phyloP scores from a whole-genome alignment of 345 rosid genomes.

The Camelina hispida region DNA sequence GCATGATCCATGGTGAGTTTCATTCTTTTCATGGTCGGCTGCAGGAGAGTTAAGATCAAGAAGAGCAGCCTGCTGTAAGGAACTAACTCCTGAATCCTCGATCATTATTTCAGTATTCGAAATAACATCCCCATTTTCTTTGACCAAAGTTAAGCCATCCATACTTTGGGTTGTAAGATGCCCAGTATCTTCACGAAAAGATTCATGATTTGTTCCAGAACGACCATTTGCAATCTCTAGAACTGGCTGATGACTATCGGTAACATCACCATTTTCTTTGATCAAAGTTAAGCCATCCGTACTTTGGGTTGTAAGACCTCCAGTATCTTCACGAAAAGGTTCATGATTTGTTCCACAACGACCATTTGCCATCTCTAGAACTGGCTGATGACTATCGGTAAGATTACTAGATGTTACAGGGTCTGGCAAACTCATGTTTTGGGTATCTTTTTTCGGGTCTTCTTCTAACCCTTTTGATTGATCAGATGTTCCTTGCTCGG shows the following conservation, averaged over 20 bases:
- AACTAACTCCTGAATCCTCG: conserved; percentile 29
- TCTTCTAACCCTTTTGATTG: conserved; percentile 45
- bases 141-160: conserved; percentile 30
- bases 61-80: conserved; percentile 30
- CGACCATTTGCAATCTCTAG: conserved; percentile 28
- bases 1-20: conserved; percentile 39
- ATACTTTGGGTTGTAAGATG: conserved; percentile 30
- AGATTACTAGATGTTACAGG: conserved; percentile 29
- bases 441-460: conserved; percentile 38
- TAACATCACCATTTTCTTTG: conserved; percentile 37
- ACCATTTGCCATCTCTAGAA: conserved; percentile 28
- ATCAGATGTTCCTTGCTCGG: conserved; percentile 42
- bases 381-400: conserved; percentile 33
- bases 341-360: conserved; percentile 26
- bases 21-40: conserved; percentile 48
- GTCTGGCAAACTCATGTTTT: conserved; percentile 43
- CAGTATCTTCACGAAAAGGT: conserved; percentile 25
- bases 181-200: conserved; percentile 19
- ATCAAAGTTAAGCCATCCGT: conserved; percentile 30
- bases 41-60: conserved; percentile 49
- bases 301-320: conserved; percentile 28
- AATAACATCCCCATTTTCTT: conserved; percentile 34
- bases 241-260: conserved; percentile 33
- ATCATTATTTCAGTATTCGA: conserved; percentile 31
- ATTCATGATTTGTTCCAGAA: conserved; percentile 26